These are phyloP conservation scores for Elsinoe batatas DNA, from an alignment of 2,329 filamentous ascomycete species.

Conservation along the genomic window DNA sequence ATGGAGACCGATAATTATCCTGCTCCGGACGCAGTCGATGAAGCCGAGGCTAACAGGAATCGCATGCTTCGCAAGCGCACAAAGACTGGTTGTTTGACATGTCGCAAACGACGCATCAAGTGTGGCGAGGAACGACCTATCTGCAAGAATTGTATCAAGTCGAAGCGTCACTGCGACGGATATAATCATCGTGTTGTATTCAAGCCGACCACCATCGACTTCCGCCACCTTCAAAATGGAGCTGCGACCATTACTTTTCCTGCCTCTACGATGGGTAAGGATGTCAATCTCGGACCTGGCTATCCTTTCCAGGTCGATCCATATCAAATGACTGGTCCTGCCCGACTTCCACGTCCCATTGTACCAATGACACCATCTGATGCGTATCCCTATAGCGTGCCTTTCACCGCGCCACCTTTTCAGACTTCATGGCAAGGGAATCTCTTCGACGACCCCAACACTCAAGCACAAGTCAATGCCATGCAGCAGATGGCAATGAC, in stretches of 20 bases:
- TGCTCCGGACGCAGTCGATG: neutral
- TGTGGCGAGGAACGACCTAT: constrained; percentile 83
- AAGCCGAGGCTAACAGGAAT: neutral
- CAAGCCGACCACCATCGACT: constrained; percentile 59
- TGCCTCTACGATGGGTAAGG: constrained; percentile 18
- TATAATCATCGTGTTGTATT: constrained; percentile 75
- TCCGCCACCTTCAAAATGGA: constrained; percentile 38
- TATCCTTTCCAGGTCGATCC: constrained; percentile 7
- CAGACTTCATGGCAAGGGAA: neutral
- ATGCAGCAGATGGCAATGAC: constrained; percentile 4
- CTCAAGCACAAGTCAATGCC: neutral
- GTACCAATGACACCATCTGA: constrained; percentile 9
- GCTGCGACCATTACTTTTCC: constrained; percentile 29
- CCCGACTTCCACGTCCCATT: neutral
- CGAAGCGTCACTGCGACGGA: constrained; percentile 72
- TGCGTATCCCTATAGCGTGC: constrained; percentile 1
- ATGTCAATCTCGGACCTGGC: neutral
- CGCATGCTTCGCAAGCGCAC: constrained; percentile 51
- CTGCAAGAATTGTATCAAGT: constrained; percentile 79
- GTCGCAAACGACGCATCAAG: constrained; percentile 89
- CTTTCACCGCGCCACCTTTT: neutral
- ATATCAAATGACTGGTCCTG: neutral
- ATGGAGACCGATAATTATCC: neutral
- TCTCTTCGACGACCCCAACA: neutral
- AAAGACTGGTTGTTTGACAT: constrained; percentile 89